Percentiles rank a stretch among this genome's conserved stretches.
Conservation (phyloP, 73 alveolate species). For the Symbiodinium pilosum region DNA sequence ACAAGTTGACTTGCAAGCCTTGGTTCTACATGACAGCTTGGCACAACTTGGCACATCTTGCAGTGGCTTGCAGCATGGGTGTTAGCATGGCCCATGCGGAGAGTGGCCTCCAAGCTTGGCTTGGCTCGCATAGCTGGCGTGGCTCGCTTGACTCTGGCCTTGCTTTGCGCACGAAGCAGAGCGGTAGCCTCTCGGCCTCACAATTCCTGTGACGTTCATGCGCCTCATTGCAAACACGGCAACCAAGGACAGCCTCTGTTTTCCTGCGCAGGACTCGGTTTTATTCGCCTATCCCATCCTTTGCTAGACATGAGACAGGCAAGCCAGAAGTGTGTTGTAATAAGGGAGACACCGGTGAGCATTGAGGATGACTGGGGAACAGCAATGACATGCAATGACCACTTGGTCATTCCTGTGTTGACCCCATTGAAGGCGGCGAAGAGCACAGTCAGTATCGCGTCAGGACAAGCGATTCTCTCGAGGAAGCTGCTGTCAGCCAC, state of each 20-base stretch:
- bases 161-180: neutral
- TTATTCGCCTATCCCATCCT: too few relatives aligned
- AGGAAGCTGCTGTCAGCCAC: neutral
- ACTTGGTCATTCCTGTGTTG: too few relatives aligned
- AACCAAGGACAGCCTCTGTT: neutral
- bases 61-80: neutral
- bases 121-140: too few relatives aligned
- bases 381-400: too few relatives aligned
- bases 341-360: too few relatives aligned
- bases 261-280: neutral
- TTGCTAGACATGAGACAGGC: too few relatives aligned
- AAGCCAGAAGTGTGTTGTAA: too few relatives aligned
- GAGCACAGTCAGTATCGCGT: too few relatives aligned
- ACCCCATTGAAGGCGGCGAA: too few relatives aligned
- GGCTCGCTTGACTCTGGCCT: neutral
- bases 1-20: too few relatives aligned
- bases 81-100: neutral
- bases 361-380: too few relatives aligned
- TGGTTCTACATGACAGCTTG: too few relatives aligned
- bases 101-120: neutral
- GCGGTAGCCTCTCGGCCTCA: neutral
- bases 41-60: neutral
- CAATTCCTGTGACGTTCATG: neutral
- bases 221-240: neutral
- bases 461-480: neutral